Evolutionary conservation across 2,329 filamentous ascomycete genomes (phyloP).

Genomic region (Periconia digitata): DNA sequence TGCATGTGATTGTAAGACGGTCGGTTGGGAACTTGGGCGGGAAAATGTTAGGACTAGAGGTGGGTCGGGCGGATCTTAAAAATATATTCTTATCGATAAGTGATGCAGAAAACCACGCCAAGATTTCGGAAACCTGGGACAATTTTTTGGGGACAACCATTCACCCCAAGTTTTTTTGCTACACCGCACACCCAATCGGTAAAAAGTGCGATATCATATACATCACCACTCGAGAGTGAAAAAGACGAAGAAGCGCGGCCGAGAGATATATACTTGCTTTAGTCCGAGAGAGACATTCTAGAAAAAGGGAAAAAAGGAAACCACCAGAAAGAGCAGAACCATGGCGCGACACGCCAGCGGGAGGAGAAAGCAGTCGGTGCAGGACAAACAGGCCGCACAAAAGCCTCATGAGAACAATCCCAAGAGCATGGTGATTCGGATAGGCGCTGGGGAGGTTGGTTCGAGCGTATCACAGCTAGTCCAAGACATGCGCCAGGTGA

Average conservation of each 20-base stretch:
- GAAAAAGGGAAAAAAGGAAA: neutral
- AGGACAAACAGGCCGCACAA: slow-evolving; percentile 47
- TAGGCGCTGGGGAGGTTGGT: slow-evolving; percentile 91
- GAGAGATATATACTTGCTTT: too few species aligned
- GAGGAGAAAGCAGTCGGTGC: slow-evolving; percentile 36
- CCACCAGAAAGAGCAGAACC: neutral
- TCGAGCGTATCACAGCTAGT: slow-evolving; percentile 89
- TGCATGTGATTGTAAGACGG: slow-evolving; percentile 1
- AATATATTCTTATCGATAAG: slow-evolving; percentile 25
- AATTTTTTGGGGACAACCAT: too few species aligned
- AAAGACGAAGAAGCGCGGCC: too few species aligned
- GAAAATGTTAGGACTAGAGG: neutral
- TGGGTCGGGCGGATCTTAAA: too few species aligned
- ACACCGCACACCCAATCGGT: too few species aligned
- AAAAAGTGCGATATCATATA: too few species aligned
- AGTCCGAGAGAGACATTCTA: too few species aligned
- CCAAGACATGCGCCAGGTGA: slow-evolving; percentile 85
- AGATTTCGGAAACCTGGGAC: slow-evolving; percentile 21
- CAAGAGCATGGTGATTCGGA: slow-evolving; percentile 98
- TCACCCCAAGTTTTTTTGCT: too few species aligned
- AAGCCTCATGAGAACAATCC: slow-evolving; percentile 69
- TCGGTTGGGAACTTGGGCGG: slow-evolving; percentile 4
- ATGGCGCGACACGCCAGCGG: slow-evolving; percentile 37
- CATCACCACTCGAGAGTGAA: too few species aligned
- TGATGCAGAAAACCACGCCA: slow-evolving; percentile 19